phyloP scores from a whole-genome alignment of 768 basidiomycete species.

The Paxillus ammoniavirescens region DNA sequence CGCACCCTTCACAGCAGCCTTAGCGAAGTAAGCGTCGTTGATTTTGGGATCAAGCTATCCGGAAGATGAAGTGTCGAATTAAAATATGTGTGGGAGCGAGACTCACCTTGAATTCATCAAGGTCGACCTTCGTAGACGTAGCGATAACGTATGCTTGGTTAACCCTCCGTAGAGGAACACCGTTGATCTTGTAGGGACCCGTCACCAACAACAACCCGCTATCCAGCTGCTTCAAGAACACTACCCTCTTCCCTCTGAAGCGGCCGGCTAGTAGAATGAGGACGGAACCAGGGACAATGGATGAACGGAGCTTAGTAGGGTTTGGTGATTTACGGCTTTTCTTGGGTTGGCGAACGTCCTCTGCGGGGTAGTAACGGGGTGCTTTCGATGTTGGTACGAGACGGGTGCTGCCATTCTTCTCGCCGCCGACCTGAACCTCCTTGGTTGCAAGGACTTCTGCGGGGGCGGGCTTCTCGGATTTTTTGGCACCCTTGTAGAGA shows the following conservation, averaged over 20 bases:
- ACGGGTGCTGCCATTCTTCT: conserved; percentile 89
- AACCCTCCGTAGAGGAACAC: conserved; percentile 95
- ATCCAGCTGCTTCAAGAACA: conserved; percentile 94
- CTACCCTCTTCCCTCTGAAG: conserved; percentile 97
- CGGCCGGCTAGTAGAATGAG: conserved; percentile 96
- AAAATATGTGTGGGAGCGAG: not conserved
- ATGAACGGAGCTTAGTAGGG: conserved; percentile 73
- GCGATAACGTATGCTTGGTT: conserved; percentile 99
- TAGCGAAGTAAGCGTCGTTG: conserved; percentile 93
- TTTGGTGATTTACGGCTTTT: conserved; percentile 86
- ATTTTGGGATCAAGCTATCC: conserved; percentile 81
- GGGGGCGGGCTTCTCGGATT: conserved; percentile 62
- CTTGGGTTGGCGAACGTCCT: conserved; percentile 90
- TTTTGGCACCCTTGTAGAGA: conserved; percentile 84
- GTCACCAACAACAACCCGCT: conserved; percentile 93
- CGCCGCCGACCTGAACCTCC: conserved; percentile 84
- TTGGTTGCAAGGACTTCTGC: conserved; percentile 59
- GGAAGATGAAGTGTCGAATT: conserved; percentile 1
- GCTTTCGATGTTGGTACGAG: conserved; percentile 84
- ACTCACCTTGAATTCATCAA: conserved; percentile 71
- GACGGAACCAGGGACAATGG: conserved; percentile 92
- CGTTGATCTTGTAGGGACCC: conserved; percentile 97
- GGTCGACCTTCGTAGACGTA: conserved; percentile 90
- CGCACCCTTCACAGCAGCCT: conserved; percentile 65
- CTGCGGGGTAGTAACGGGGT: conserved; percentile 91